Base-by-base conservation (phyloP, 2,329 filamentous ascomycete genomes). In the Hyphodiscus sp. region DNA sequence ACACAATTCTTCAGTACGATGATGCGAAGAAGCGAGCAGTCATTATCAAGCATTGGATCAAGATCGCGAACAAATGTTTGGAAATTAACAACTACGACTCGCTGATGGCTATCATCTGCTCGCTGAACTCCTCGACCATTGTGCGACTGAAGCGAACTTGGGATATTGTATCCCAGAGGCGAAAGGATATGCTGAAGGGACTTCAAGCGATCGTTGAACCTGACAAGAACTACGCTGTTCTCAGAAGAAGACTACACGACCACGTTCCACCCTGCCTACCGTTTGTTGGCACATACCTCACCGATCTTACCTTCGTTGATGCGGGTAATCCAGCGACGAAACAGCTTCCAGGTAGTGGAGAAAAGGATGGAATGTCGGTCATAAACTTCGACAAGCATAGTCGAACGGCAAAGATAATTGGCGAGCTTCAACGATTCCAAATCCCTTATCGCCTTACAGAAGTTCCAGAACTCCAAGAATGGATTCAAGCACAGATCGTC, bases 351-450 rank as follows among this genome's bases (percentile, higher is more conserved):
- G 76, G 72, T 59, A 63, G 69, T n/a, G 70, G 73, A 38, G 74
- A 76, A 7, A 75, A 76, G 15, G 81, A 87, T n/a, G 80, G 83
- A 23, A 79, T 89, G 64, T 83, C 84, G 0, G 89, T 97, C 30
- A 90, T 99, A 77, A 99, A 99, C 72, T 97, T 96, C 65, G 92
- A 97, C 76, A 97, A 97, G 73, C 91, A 97, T 69, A 87, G 85
- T 64, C 89, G 91, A 62, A 97, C 91, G 2, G 91, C 92, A 45
- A 94, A 91, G 71, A 95, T 97, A 67, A 95, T 99, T 64, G 89
- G 89, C 58, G 92, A 97, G 64, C 80, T 99, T 8, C 94, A 99
- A 69, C 86, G 91, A 18, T 97, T 97, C 74, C 94, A 99, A 71
- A 89, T 96, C 19, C 90, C 91, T 0, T 97, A 97, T 69, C 82